Evolutionary conservation across 306 rosid genomes (phyloP).

Genomic region (Rosa rugosa): DNA sequence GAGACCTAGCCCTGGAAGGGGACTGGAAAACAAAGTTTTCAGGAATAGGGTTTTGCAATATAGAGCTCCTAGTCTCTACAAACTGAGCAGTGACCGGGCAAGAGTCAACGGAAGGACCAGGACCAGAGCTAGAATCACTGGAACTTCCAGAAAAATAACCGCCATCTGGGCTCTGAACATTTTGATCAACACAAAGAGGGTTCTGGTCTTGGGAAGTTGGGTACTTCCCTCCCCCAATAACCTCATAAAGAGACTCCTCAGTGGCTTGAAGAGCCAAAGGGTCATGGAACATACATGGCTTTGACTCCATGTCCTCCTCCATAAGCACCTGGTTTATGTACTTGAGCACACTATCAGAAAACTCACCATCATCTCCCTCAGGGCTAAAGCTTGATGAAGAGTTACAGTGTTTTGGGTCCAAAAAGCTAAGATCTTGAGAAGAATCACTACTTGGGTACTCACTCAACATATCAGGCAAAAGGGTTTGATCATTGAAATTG

Average conservation of each 20-base stretch:
- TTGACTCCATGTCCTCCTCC: slow-evolving; percentile 59
- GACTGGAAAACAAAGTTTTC: too few relatives aligned
- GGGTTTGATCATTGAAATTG: neutral
- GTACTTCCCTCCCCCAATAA: slow-evolving; percentile 31
- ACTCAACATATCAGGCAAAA: slow-evolving; percentile 16
- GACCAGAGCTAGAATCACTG: slow-evolving; percentile 26
- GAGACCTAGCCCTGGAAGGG: too few relatives aligned
- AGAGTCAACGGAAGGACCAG: slow-evolving; percentile 30
- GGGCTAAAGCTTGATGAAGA: slow-evolving; percentile 12
- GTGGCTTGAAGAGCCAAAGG: slow-evolving; percentile 39
- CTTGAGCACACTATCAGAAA: slow-evolving; percentile 35
- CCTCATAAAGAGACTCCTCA: slow-evolving; percentile 54
- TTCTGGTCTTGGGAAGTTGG: slow-evolving; percentile 38
- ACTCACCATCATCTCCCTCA: slow-evolving; percentile 43
- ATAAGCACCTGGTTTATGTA: slow-evolving; percentile 57
- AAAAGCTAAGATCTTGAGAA: slow-evolving; percentile 22
- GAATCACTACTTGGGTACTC: slow-evolving; percentile 21
- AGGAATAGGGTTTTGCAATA: too few relatives aligned
- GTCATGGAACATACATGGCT: slow-evolving; percentile 33
- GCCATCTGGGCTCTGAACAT: slow-evolving; percentile 40
- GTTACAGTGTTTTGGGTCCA: neutral
- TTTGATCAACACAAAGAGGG: neutral
- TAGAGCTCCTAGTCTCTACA: slow-evolving; percentile 23
- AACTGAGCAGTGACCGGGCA: slow-evolving; percentile 22
- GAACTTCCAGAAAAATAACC: slow-evolving; percentile 23